These are phyloP conservation scores for Populus deltoides DNA, from an alignment of 345 rosid species.

Conservation along the genomic window DNA sequence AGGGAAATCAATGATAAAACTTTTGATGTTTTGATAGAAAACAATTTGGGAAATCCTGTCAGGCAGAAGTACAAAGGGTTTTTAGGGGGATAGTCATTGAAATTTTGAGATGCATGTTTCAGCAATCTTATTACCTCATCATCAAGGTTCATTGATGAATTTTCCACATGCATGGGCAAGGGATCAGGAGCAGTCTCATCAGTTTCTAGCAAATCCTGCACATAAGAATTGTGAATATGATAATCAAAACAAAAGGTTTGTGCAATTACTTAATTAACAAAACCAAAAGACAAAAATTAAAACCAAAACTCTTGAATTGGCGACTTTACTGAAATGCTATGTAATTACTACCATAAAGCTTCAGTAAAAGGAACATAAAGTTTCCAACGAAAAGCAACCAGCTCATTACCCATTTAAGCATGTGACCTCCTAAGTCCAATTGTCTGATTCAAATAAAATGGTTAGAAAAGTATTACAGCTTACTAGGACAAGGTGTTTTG, in stretches of 20 bases:
- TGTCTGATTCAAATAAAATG: background rate
- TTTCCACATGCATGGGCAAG: constrained; percentile 32
- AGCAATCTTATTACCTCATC: constrained; percentile 39
- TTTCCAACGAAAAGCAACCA: background rate
- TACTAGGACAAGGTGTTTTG: background rate
- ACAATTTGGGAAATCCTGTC: background rate
- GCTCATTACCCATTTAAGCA: background rate
- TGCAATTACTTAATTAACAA: background rate
- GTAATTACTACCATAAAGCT: background rate
- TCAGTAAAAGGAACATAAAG: too few species aligned
- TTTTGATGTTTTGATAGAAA: background rate
- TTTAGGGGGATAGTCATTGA: background rate
- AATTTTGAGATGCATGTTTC: constrained; percentile 1
- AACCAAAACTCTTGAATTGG: background rate
- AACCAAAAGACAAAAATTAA: background rate
- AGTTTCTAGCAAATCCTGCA: constrained; percentile 32
- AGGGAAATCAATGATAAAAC: background rate
- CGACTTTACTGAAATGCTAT: background rate
- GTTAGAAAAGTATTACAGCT: background rate
- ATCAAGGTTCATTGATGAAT: constrained; percentile 37
- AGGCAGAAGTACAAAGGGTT: background rate
- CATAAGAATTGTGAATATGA: background rate
- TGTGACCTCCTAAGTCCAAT: background rate
- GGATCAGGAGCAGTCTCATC: constrained; percentile 22
- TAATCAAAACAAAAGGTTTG: constrained; percentile 2